Conservation (phyloP, 345 rosid genomes). For the Raphanus sativus region DNA sequence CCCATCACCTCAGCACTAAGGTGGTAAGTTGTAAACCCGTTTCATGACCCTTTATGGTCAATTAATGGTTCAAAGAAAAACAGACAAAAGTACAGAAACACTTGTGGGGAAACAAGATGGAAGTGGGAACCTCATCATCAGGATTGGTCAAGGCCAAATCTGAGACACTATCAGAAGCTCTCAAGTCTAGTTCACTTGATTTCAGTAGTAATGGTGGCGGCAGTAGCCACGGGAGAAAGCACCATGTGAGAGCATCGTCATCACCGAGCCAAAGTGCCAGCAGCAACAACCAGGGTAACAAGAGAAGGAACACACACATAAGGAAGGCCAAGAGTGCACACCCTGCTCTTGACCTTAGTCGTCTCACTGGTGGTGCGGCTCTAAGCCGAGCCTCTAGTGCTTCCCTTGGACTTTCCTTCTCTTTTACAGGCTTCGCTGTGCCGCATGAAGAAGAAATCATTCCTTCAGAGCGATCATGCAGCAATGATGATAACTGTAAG, state of each 20-base stretch:
- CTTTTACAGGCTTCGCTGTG: constrained; percentile 84
- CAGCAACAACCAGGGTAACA: background rate
- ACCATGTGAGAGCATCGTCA: constrained; percentile 41
- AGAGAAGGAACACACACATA: constrained; percentile 58
- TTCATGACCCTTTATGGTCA: constrained; percentile 1
- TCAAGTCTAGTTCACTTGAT: constrained; percentile 53
- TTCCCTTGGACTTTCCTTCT: constrained; percentile 82
- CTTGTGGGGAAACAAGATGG: constrained; percentile 8
- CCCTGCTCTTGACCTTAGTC: constrained; percentile 51
- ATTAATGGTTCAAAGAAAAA: background rate
- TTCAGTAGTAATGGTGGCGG: constrained; percentile 22
- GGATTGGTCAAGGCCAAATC: constrained; percentile 74
- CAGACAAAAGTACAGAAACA: background rate
- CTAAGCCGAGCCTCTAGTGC: constrained; percentile 94
- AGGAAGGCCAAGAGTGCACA: constrained; percentile 62
- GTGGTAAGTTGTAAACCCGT: constrained; percentile 19
- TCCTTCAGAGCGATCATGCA: constrained; percentile 59
- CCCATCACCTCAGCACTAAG: constrained; percentile 8
- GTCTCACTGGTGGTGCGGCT: constrained; percentile 73
- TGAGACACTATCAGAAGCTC: constrained; percentile 68
- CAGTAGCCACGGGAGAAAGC: constrained; percentile 48
- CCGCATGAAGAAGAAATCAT: constrained; percentile 74
- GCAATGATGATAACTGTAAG: constrained; percentile 80
- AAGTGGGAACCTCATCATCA: constrained; percentile 39
- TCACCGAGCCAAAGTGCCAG: constrained; percentile 52